Conservation (phyloP, 148 eudicot species). For the Silene uniflora region DNA sequence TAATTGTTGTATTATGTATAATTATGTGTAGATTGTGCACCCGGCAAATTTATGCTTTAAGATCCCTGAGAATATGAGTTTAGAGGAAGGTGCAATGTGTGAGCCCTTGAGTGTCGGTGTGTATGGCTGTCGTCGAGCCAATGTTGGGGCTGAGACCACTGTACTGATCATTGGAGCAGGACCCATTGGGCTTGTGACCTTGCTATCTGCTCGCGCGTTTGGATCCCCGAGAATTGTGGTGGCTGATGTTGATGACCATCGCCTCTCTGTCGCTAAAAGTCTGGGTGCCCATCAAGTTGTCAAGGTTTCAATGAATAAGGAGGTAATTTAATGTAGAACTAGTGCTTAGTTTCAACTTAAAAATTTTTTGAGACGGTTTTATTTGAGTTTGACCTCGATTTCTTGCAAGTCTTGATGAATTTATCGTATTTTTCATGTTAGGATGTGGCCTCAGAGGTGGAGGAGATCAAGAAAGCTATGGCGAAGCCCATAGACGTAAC, state of each 20-base stretch:
- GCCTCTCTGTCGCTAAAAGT: conserved; percentile 46
- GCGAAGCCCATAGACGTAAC: conserved; percentile 41
- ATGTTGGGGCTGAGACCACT: conserved; percentile 45
- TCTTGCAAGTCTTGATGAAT: too few species aligned
- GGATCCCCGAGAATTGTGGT: conserved; percentile 60
- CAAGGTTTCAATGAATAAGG: conserved; percentile 39
- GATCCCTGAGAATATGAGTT: conserved; percentile 62
- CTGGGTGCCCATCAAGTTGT: conserved; percentile 56
- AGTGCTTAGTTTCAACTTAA: background rate
- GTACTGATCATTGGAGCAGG: conserved; percentile 68
- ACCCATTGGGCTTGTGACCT: conserved; percentile 64
- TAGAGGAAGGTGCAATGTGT: conserved; percentile 72
- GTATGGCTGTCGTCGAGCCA: conserved; percentile 69
- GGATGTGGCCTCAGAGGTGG: conserved; percentile 48
- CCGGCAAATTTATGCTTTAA: conserved; percentile 77
- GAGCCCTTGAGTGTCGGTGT: conserved; percentile 65
- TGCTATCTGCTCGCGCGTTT: conserved; percentile 66
- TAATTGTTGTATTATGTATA: too few species aligned
- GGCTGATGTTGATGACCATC: conserved; percentile 52
- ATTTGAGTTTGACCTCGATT: too few species aligned
- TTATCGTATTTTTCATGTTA: conserved; percentile 10
- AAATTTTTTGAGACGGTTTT: background rate
- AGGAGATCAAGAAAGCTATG: conserved; percentile 44
- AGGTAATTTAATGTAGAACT: conserved; percentile 26
- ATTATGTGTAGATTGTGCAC: conserved; percentile 62